These are phyloP conservation scores for Scutellaria baicalensis DNA, from an alignment of 257 asterid genomes.

Conservation along the genomic window DNA sequence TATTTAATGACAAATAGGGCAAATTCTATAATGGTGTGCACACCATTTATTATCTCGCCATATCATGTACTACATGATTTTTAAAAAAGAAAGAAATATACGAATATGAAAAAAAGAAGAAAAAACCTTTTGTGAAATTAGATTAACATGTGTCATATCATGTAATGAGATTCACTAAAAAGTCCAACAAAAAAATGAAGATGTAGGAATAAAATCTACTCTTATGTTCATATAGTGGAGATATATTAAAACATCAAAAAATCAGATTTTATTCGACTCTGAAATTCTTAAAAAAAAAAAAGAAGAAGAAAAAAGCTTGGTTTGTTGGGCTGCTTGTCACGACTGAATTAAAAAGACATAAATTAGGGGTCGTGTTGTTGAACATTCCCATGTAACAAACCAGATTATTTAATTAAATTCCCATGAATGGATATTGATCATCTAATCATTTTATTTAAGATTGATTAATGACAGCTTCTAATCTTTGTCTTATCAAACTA, in stretches of 20 bases:
- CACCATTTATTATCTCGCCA: no score
- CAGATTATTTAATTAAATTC: background rate
- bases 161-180: no score
- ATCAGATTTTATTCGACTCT: slow-evolving; percentile 40
- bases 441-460: no score
- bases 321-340: slow-evolving; percentile 40
- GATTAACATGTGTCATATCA: no score
- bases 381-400: background rate
- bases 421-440: background rate
- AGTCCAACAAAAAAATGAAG: background rate
- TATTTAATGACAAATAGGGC: no score
- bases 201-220: slow-evolving; percentile 23
- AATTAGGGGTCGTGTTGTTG: background rate
- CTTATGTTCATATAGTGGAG: slow-evolving; percentile 1
- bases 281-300: slow-evolving; percentile 5
- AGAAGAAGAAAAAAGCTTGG: background rate
- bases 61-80: no score
- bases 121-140: no score
- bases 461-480: slow-evolving; percentile 18
- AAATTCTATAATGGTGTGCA: no score
- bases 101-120: no score
- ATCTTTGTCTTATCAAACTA: slow-evolving; percentile 32
- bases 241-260: slow-evolving; percentile 10
- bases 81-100: no score
- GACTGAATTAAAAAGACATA: slow-evolving; percentile 16